phyloP scores from a whole-genome alignment of 192 early-diverging fungal genomes.

The Cladochytrium replicatum region DNA sequence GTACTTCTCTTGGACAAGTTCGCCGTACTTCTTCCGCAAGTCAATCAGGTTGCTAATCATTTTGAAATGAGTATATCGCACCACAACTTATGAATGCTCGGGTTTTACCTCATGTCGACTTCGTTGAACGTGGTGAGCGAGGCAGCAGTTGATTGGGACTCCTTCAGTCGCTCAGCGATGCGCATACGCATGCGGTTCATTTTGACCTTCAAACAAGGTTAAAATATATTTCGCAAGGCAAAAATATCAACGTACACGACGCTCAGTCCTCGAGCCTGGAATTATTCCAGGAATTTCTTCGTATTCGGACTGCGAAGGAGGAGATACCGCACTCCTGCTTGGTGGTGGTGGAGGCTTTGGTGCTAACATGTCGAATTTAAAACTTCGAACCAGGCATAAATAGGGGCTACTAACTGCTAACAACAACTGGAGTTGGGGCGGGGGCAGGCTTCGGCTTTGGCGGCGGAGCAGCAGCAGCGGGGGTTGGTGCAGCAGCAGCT shows the following conservation, averaged over 20 bases:
- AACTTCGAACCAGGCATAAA: no score
- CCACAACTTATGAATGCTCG: no score
- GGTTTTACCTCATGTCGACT: slow-evolving; percentile 90
- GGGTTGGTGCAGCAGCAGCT: slow-evolving; percentile 14
- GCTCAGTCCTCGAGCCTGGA: slow-evolving; percentile 19
- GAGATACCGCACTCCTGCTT: neutral
- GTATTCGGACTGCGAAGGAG: slow-evolving; percentile 1
- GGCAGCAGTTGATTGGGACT: slow-evolving; percentile 93
- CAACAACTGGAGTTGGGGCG: no score
- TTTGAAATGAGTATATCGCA: no score
- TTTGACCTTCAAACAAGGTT: slow-evolving; percentile 48
- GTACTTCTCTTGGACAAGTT: slow-evolving; percentile 84
- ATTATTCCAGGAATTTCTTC: slow-evolving; percentile 18
- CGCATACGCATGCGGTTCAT: slow-evolving; percentile 97
- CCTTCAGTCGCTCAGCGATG: slow-evolving; percentile 91
- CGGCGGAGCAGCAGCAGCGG: no score
- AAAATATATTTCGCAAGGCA: no score
- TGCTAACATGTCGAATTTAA: no score
- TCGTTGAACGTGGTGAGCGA: slow-evolving; percentile 99
- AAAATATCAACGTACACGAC: slow-evolving; percentile 16
- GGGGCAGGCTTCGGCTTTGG: no score
- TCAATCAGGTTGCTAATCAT: slow-evolving; percentile 85
- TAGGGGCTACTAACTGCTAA: no score
- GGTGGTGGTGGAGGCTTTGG: neutral
- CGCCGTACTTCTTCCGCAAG: slow-evolving; percentile 90